phyloP scores from a whole-genome alignment of 2,329 filamentous ascomycete species.

The Ophiostoma sp. region DNA sequence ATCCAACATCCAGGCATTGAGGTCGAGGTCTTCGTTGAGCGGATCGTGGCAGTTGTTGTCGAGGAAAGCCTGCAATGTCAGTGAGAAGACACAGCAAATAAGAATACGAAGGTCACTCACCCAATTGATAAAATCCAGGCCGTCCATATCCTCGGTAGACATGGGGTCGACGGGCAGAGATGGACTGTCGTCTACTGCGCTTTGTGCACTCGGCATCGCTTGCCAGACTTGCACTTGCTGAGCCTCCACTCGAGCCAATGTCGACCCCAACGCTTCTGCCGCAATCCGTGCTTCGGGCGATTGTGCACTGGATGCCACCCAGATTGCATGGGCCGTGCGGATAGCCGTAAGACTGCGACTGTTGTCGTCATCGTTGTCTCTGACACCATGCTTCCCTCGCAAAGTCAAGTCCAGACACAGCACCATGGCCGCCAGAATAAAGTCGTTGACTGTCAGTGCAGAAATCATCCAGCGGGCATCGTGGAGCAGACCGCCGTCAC shows the following conservation, averaged over 20 bases:
- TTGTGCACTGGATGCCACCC: background rate
- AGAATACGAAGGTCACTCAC: background rate
- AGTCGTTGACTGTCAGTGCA: constrained; percentile 50
- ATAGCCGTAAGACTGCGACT: background rate
- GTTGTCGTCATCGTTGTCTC: background rate
- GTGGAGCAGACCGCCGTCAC: constrained; percentile 46
- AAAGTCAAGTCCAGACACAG: constrained; percentile 39
- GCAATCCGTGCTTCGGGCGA: background rate
- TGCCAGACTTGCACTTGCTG: no score
- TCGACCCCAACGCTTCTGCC: background rate
- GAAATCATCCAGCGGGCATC: constrained; percentile 48
- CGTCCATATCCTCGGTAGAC: background rate
- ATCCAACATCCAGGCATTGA: constrained; percentile 13
- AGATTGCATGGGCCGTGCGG: background rate
- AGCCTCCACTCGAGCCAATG: background rate
- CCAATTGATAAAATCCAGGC: constrained; percentile 15
- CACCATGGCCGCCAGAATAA: constrained; percentile 53
- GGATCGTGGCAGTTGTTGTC: constrained; percentile 19
- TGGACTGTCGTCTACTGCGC: no score
- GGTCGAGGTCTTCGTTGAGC: background rate
- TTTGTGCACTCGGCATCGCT: background rate
- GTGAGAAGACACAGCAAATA: background rate
- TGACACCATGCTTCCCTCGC: background rate
- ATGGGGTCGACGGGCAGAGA: background rate
- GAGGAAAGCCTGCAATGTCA: constrained; percentile 1